phyloP scores from a whole-genome alignment of 1,284 basidiomycete genomes.

The Ceratobasidium theobromae region DNA sequence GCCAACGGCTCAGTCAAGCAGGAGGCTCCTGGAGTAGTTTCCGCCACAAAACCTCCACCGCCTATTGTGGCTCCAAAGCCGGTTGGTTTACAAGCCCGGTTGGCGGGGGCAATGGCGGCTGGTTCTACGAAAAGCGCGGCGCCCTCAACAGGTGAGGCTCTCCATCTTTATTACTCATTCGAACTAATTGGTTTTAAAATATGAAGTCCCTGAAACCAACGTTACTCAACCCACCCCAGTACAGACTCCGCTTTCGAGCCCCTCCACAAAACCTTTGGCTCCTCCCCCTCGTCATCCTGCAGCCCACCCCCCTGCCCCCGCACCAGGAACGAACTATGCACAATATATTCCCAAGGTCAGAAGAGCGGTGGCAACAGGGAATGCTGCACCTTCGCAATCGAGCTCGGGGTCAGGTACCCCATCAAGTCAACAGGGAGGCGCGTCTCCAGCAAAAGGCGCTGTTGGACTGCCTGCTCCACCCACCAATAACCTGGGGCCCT shows the following conservation, averaged over 20 bases:
- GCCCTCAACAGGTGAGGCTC: not conserved
- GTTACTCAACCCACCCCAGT: slow-evolving; percentile 25
- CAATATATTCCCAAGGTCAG: slow-evolving; percentile 72
- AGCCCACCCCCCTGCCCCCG: slow-evolving; percentile 42
- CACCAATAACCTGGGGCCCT: not conserved
- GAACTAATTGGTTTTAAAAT: not conserved
- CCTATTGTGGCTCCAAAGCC: slow-evolving; percentile 26
- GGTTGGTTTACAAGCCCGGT: slow-evolving; percentile 5
- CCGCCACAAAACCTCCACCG: not conserved
- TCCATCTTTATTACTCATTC: not conserved
- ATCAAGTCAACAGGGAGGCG: not conserved
- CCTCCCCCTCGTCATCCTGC: slow-evolving; percentile 45
- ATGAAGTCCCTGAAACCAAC: not conserved
- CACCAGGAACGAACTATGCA: slow-evolving; percentile 69
- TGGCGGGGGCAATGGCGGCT: slow-evolving; percentile 17
- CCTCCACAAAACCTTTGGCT: slow-evolving; percentile 39
- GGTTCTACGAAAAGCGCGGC: not conserved
- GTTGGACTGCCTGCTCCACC: not conserved
- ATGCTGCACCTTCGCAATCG: slow-evolving; percentile 1
- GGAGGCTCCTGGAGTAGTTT: not conserved
- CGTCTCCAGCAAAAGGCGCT: slow-evolving; percentile 40
- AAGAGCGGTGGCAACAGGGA: slow-evolving; percentile 42
- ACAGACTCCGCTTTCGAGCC: slow-evolving; percentile 31
- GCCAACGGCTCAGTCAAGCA: not conserved
- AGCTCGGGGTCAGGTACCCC: not conserved